These are phyloP conservation scores for Goniomonas avonlea DNA, from an alignment of 78 protist species.

Conservation along the genomic window DNA sequence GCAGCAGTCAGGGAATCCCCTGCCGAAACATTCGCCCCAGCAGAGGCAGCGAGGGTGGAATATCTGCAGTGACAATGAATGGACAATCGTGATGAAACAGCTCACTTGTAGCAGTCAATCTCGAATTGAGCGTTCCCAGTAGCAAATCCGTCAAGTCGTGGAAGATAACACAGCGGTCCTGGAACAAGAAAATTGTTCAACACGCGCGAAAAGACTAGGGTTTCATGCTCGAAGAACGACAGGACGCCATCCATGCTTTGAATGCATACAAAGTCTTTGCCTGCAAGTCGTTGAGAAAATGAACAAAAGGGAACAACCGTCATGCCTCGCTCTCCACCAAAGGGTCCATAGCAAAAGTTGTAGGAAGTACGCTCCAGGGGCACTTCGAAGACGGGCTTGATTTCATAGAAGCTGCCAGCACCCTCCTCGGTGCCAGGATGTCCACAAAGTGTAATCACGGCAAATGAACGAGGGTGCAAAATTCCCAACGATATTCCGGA, in stretches of 20 bases:
- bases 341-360: constrained; percentile 29
- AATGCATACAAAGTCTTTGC: constrained; percentile 33
- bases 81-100: neutral
- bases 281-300: no score
- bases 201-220: constrained; percentile 13
- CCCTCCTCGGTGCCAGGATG: no score
- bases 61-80: no score
- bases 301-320: no score
- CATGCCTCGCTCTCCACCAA: constrained; percentile 15
- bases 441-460: no score
- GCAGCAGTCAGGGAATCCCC: no score
- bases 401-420: no score
- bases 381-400: no score
- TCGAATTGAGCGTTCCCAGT: constrained; percentile 23
- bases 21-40: no score
- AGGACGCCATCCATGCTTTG: constrained; percentile 45
- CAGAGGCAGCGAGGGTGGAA: no score
- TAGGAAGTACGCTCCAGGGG: constrained; percentile 15
- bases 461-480: no score
- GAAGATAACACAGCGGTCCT: constrained; percentile 30
- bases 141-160: constrained; percentile 6
- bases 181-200: constrained; percentile 33
- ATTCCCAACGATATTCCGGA: neutral
- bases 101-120: constrained; percentile 26
- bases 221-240: constrained; percentile 39